These are phyloP conservation scores for Cyberlindnera meyerae DNA, from an alignment of 805 yeast genomes.

Conservation along the genomic window DNA sequence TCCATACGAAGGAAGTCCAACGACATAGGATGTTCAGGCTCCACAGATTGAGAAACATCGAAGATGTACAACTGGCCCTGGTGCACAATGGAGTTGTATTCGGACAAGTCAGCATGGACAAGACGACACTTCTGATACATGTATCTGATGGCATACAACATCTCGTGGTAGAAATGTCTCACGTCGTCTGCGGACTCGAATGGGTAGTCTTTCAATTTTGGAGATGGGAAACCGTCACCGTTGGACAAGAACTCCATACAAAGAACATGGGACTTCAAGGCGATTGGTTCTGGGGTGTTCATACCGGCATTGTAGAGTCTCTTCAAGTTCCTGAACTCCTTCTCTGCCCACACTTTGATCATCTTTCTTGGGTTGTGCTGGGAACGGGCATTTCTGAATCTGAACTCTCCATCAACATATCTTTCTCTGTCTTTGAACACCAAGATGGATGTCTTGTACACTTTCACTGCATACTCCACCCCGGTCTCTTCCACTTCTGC, in stretches of 20 bases:
- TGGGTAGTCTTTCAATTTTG: slow-evolving; percentile 79
- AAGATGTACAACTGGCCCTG: slow-evolving; percentile 73
- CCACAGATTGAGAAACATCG: slow-evolving; percentile 96
- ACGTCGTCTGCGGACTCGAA: slow-evolving; percentile 65
- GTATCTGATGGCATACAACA: slow-evolving; percentile 80
- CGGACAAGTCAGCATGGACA: slow-evolving; percentile 96
- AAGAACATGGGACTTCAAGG: slow-evolving; percentile 80
- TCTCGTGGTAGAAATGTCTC: slow-evolving; percentile 63
- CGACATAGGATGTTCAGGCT: slow-evolving; percentile 97
- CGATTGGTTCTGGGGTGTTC: slow-evolving; percentile 92
- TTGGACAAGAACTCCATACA: slow-evolving; percentile 92
- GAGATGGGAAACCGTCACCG: slow-evolving; percentile 79
- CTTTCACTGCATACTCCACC: slow-evolving; percentile 80
- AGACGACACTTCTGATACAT: slow-evolving; percentile 84
- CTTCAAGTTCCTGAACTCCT: slow-evolving; percentile 89
- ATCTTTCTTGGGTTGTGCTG: slow-evolving; percentile 94
- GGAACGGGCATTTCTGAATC: slow-evolving; percentile 80
- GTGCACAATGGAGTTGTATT: slow-evolving; percentile 88
- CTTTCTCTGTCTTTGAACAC: slow-evolving; percentile 97
- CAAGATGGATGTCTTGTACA: slow-evolving; percentile 90
- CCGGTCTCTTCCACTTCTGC: slow-evolving; percentile 44
- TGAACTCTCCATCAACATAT: slow-evolving; percentile 92
- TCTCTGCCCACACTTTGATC: slow-evolving; percentile 98
- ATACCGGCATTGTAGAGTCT: slow-evolving; percentile 74
- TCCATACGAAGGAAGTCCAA: slow-evolving; percentile 96